phyloP scores from a whole-genome alignment of 495 filamentous ascomycete genomes.

The Aspergillus biplanus region DNA sequence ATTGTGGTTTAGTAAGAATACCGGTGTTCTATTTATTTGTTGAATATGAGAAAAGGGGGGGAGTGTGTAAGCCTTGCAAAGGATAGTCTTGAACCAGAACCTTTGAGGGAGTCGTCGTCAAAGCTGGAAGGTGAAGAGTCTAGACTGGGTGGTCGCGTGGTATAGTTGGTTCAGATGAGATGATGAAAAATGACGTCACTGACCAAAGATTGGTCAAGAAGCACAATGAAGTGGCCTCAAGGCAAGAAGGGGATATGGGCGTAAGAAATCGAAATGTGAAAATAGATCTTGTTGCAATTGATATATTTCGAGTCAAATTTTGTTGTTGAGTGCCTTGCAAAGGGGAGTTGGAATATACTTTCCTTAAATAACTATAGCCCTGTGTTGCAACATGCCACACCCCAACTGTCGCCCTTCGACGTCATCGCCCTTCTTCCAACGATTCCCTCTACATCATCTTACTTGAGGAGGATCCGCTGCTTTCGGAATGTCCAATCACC shows the following conservation, averaged over 20 bases:
- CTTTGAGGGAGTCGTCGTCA: not conserved
- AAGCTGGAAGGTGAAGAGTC: constrained; percentile 1
- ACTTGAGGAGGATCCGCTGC: not conserved
- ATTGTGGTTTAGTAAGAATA: constrained; percentile 61
- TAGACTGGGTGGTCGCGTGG: not conserved
- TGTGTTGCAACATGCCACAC: constrained; percentile 7
- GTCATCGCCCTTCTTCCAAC: constrained; percentile 21
- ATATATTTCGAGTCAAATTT: too few species aligned
- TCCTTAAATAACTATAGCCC: not conserved
- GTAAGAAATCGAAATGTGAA: not conserved
- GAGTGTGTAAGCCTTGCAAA: constrained; percentile 7
- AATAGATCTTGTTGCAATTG: too few species aligned
- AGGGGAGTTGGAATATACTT: not conserved
- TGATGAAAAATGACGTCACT: constrained; percentile 10
- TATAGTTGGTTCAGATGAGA: constrained; percentile 3
- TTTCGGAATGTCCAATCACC: constrained; percentile 2
- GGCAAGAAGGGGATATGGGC: too few species aligned
- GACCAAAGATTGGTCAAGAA: not conserved
- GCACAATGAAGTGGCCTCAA: constrained; percentile 1
- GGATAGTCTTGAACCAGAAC: too few species aligned
- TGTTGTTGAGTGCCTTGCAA: not conserved
- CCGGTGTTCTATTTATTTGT: not conserved
- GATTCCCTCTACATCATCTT: not conserved
- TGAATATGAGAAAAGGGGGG: constrained; percentile 5
- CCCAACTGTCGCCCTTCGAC: constrained; percentile 21